Base-by-base conservation (phyloP, 2,329 filamentous ascomycete genomes). In the Botryosphaeria dothidea region DNA sequence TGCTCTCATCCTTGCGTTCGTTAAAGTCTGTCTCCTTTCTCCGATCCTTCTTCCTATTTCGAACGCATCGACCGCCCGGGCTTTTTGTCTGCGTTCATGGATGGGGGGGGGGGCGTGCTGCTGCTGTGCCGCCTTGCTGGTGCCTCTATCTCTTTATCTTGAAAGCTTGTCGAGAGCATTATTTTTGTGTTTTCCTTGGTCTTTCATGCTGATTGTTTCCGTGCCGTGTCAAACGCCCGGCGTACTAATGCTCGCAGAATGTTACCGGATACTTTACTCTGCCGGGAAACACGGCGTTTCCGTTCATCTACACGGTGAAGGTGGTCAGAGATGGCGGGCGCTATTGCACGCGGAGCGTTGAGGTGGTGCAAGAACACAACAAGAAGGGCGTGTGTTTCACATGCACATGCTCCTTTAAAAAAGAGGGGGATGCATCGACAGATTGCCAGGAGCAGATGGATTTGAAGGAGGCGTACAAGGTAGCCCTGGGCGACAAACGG, bases 261-360 rank as follows among this genome's bases (percentile, higher is more conserved):
- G 80, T 85, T 46, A 83, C 82, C 0, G 84, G 84, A 21, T 83
- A 79, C 69, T 86, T 86, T 68, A 79, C 83, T 17, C 74, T 83
- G 1, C 76, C 76, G 0, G 84, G 84, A 5, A 74, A 77, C 8
- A 75, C 80, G 1, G 76, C 79, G 46, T 74, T 81, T 3, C 82
- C 84, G 3, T 86, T 83, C 69, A 74, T 81, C 8, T 86, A 85
- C 71, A 79, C 76, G 17, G 81, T 86, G 21, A 78, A 81, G 27
- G 81, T 77, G 62, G 75, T 86, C 62, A 77, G 83, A 23, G 80
- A 86, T 66, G 84, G 84, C 1, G 77, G 78, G 45, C 81, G 82
- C 52, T 86, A 85, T 70, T 82, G 80, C 68, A 82, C 82, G 9
- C 79, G 85, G 8, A 77, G 80, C 3, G 82, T 86, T 9, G 83